These are phyloP conservation scores for Austroboletus niveus DNA, from an alignment of 1,284 basidiomycete genomes.

Conservation along the genomic window DNA sequence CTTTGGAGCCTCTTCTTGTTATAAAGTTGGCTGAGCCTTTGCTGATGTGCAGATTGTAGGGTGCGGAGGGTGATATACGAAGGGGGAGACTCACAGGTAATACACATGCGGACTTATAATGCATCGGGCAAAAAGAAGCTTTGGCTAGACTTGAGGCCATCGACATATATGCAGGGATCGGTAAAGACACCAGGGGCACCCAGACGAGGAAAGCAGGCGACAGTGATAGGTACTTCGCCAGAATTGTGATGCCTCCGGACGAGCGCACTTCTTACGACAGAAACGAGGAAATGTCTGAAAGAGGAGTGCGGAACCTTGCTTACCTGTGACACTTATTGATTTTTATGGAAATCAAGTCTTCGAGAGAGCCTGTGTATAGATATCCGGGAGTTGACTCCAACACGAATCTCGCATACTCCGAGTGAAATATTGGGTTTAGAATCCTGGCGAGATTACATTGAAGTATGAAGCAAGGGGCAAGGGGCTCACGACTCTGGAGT, in stretches of 20 bases:
- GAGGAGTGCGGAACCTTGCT: slow-evolving; percentile 3
- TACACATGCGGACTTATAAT: slow-evolving; percentile 96
- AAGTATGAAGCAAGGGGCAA: background rate
- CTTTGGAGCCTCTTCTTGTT: slow-evolving; percentile 86
- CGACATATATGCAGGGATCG: slow-evolving; percentile 81
- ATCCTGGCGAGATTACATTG: slow-evolving; percentile 43
- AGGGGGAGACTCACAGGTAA: slow-evolving; percentile 75
- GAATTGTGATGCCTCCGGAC: slow-evolving; percentile 80
- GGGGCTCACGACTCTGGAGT: slow-evolving; percentile 52
- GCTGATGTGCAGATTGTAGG: slow-evolving; percentile 41
- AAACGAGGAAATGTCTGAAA: slow-evolving; percentile 5
- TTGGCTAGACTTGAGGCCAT: slow-evolving; percentile 77
- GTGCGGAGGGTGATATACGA: background rate
- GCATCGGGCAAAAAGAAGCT: slow-evolving; percentile 92
- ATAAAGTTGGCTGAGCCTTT: slow-evolving; percentile 97
- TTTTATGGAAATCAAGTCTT: slow-evolving; percentile 88
- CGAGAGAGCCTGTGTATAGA: slow-evolving; percentile 87
- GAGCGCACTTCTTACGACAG: slow-evolving; percentile 66
- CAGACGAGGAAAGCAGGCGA: slow-evolving; percentile 94
- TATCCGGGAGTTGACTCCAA: slow-evolving; percentile 95
- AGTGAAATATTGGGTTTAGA: slow-evolving; percentile 89
- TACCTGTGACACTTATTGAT: slow-evolving; percentile 90
- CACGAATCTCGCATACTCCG: slow-evolving; percentile 99
- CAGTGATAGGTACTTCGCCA: slow-evolving; percentile 88
- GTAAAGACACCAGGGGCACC: slow-evolving; percentile 90